phyloP scores from a whole-genome alignment of 1,284 basidiomycete genomes.

The Phellopilus nigrolimitatus region DNA sequence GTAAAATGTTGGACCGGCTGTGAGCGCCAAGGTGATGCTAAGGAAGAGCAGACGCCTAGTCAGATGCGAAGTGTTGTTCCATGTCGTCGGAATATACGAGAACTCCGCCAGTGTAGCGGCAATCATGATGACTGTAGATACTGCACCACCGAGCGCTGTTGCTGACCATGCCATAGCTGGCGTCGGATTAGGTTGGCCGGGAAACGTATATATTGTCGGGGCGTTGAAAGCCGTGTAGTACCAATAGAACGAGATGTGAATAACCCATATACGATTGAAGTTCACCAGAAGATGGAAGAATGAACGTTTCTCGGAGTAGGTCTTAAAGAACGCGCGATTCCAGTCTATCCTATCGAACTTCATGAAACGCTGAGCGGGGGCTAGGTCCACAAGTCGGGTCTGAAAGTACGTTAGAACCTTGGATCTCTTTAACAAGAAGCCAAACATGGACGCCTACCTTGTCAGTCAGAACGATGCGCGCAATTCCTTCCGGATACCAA shows the following conservation, averaged over 20 bases:
- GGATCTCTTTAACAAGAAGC: not conserved
- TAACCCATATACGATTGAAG: slow-evolving; percentile 97
- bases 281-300: slow-evolving; percentile 93
- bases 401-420: slow-evolving; percentile 28
- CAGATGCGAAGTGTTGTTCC: slow-evolving; percentile 95
- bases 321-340: slow-evolving; percentile 95
- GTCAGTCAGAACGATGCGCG: slow-evolving; percentile 84
- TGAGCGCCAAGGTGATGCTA: slow-evolving; percentile 76
- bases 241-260: slow-evolving; percentile 89
- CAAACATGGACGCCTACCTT: slow-evolving; percentile 49
- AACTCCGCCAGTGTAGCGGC: slow-evolving; percentile 89
- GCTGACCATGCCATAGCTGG: slow-evolving; percentile 84
- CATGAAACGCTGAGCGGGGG: slow-evolving; percentile 90
- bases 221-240: slow-evolving; percentile 95
- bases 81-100: slow-evolving; percentile 92
- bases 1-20: slow-evolving; percentile 88
- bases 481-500: slow-evolving; percentile 99
- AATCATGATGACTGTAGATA: slow-evolving; percentile 91
- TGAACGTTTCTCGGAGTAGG: slow-evolving; percentile 92
- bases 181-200: slow-evolving; percentile 45
- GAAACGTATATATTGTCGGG: slow-evolving; percentile 68
- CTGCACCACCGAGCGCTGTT: slow-evolving; percentile 84
- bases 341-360: slow-evolving; percentile 94
- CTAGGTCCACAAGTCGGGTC: slow-evolving; percentile 85
- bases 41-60: slow-evolving; percentile 84